Evolutionary conservation across 495 filamentous ascomycete genomes (phyloP).

Genomic region (Penicillium nucicola): DNA sequence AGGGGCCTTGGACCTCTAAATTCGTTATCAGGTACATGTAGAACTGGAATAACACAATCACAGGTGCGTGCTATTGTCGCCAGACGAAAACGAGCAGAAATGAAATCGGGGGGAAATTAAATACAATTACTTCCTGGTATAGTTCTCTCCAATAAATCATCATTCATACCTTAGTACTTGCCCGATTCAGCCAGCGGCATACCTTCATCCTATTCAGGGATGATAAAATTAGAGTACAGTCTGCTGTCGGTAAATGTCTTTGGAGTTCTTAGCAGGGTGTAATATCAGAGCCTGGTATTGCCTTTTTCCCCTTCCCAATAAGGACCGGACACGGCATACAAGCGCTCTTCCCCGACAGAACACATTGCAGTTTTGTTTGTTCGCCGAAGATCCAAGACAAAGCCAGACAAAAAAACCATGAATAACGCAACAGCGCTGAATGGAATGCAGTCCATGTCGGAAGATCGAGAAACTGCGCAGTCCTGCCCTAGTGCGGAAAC

Average conservation of each 20-base stretch:
- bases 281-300: conserved; percentile 3
- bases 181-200: conserved; percentile 2
- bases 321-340: conserved; percentile 17
- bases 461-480: conserved; percentile 6
- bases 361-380: neutral
- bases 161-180: conserved; percentile 1
- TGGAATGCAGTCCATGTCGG: neutral
- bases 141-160: neutral
- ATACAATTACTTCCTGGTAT: neutral
- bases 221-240: neutral
- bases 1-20: neutral
- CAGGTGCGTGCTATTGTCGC: too few species aligned
- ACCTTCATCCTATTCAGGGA: neutral
- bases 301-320: conserved; percentile 1
- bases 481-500: conserved; percentile 6
- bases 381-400: neutral
- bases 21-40: neutral
- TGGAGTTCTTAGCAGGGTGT: neutral
- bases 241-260: neutral
- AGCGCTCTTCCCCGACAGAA: conserved; percentile 1
- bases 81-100: too few species aligned
- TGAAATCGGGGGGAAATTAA: neutral
- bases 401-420: neutral
- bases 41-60: neutral
- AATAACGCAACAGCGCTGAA: conserved; percentile 7